Evolutionary conservation across 441 rosid genomes (phyloP), one percentile per base, ranked within the genome.

Genomic region (Populus hybrid): DNA sequence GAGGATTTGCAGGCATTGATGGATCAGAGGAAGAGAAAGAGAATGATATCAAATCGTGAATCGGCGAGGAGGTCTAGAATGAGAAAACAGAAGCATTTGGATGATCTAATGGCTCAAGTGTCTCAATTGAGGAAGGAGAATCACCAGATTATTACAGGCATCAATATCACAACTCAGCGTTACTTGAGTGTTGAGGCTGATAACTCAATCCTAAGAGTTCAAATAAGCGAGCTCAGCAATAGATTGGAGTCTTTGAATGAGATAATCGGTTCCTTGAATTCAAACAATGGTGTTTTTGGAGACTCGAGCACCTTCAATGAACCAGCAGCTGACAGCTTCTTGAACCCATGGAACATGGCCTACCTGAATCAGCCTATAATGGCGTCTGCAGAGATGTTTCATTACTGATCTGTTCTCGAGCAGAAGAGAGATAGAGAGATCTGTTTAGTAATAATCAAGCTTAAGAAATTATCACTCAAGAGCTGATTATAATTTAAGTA

Each of bases 41-140:
- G 99, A 77, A 93, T 92, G 89, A 78, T 90, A 14, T 93, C 97
- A 2, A 94, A 94, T 83, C 83, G 99, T 12, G 99, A 94, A 75
- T 94, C 99, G 0, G 99, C 99, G n/a, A 88, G 93, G 80, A 85
- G 99, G 75, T 94, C 99, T n/a, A 88, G 99, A 86, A 81, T 89
- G 95, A 90, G 89, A 88, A 94, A 94, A 38, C 97, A 92, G 87
- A 90, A 92, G 85, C 95, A 87, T 76, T 36, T 93, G 75, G 90
- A 92, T 75, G 98, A 93, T 83, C 85, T 94, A 8, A 81, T 81
- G 78, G 36, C 80, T 18, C 90, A 90, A 76, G 84, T 86, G 18
- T 6, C 85, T 11, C 84, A 87, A 76, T 84, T 93, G 59, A 79
- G 77, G 64, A 80, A 82, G 9, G 92, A 94, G 65, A 93, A 89